Conservation (phyloP, 2,329 filamentous ascomycete genomes). For the Celoporthe dispersa region DNA sequence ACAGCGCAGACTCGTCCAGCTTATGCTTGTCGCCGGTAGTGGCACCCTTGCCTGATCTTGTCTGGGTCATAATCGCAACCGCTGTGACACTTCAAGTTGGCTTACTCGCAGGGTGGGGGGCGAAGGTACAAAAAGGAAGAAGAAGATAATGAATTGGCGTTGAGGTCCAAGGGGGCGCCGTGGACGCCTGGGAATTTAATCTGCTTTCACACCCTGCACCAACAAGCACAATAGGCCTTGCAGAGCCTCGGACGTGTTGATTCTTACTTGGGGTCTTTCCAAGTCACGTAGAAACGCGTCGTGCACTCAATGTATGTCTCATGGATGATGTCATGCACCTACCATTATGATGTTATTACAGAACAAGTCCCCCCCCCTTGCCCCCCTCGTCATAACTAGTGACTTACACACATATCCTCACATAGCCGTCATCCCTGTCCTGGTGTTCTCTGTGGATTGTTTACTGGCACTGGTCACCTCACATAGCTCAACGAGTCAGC, state of each 20-base stretch:
- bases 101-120: not conserved
- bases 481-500: too few relatives aligned
- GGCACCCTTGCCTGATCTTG: slow-evolving; percentile 3
- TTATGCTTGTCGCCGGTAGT: slow-evolving; percentile 26
- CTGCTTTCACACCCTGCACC: not conserved
- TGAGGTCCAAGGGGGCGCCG: not conserved
- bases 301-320: not conserved
- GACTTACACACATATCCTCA: too few relatives aligned
- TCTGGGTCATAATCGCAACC: slow-evolving; percentile 15
- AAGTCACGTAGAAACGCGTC: not conserved
- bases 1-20: slow-evolving; percentile 1
- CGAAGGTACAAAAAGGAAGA: too few relatives aligned
- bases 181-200: too few relatives aligned
- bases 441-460: too few relatives aligned
- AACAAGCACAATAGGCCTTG: not conserved
- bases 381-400: too few relatives aligned
- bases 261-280: not conserved
- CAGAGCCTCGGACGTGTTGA: not conserved
- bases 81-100: not conserved
- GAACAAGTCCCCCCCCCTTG: too few relatives aligned
- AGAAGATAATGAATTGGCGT: not conserved
- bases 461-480: too few relatives aligned
- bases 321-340: not conserved
- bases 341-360: not conserved
- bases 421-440: too few relatives aligned